phyloP scores from a whole-genome alignment of 73 alveolate genomes.

The Tetrahymena elliotti region DNA sequence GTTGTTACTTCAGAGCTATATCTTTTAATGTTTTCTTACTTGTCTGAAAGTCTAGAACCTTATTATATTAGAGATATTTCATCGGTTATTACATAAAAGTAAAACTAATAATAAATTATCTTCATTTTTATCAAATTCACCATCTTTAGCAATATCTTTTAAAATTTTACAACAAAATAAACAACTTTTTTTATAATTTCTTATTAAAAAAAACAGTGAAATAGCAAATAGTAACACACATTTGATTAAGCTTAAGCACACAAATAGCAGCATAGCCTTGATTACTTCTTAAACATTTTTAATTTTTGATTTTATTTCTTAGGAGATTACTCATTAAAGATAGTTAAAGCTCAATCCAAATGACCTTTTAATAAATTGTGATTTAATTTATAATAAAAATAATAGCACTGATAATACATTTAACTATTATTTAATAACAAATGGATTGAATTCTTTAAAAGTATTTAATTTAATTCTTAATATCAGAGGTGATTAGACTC shows the following conservation, averaged over 20 bases:
- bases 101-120: too few relatives aligned
- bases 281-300: neutral
- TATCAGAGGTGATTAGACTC: neutral
- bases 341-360: neutral
- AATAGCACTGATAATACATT: neutral
- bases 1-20: neutral
- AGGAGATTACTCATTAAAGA: neutral
- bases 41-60: neutral
- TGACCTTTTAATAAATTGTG: neutral
- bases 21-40: neutral
- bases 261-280: neutral
- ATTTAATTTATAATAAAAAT: neutral
- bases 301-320: neutral
- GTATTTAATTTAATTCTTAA: neutral
- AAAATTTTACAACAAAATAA: neutral
- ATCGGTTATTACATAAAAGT: neutral
- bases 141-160: neutral
- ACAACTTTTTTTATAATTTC: neutral
- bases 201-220: too few relatives aligned
- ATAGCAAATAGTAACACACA: neutral
- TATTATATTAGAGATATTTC: neutral
- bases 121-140: neutral
- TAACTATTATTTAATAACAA: neutral
- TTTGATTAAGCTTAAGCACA: neutral
- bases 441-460: neutral